These are phyloP conservation scores for Arabidopsis hybrid DNA, from an alignment of 441 rosid genomes.

Conservation along the genomic window DNA sequence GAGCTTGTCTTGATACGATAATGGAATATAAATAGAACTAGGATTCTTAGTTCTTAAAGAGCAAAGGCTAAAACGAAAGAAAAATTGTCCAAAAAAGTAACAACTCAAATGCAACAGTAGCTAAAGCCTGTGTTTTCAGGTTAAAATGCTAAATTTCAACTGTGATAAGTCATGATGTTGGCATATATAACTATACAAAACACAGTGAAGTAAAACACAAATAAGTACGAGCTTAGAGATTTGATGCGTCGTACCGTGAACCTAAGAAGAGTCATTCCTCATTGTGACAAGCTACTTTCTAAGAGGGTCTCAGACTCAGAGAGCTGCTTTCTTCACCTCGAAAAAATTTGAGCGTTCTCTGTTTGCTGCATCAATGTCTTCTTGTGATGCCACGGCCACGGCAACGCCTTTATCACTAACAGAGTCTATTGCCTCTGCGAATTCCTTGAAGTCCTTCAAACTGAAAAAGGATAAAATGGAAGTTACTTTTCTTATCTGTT, in stretches of 20 bases:
- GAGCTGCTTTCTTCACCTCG: constrained; percentile 68
- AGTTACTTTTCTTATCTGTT: not conserved
- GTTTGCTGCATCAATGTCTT: constrained; percentile 78
- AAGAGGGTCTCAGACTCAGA: constrained; percentile 44
- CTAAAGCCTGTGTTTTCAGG: constrained; percentile 17
- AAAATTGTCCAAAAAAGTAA: not conserved
- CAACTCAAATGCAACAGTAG: not conserved
- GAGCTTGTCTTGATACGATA: not conserved
- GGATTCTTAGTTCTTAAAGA: not conserved
- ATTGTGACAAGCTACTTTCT: not conserved
- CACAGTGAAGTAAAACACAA: constrained; percentile 12
- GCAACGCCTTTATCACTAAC: constrained; percentile 69
- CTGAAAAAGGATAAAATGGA: constrained; percentile 46
- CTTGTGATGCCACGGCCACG: constrained; percentile 83
- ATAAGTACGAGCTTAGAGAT: not conserved
- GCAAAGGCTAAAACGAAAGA: not conserved
- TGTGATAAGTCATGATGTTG: constrained; percentile 14
- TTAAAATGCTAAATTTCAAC: constrained; percentile 4
- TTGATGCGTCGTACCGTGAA: constrained; percentile 25
- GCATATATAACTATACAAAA: not conserved
- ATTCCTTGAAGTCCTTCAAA: constrained; percentile 85
- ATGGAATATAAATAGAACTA: not conserved
- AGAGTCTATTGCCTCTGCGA: constrained; percentile 70
- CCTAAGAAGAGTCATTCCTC: constrained; percentile 16
- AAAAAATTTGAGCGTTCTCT: constrained; percentile 65